Percentiles rank a stretch among this genome's conserved stretches.
Evolutionary conservation across 2,329 filamentous ascomycete species (phyloP).

Genomic region (Colletotrichum euphorbiae): DNA sequence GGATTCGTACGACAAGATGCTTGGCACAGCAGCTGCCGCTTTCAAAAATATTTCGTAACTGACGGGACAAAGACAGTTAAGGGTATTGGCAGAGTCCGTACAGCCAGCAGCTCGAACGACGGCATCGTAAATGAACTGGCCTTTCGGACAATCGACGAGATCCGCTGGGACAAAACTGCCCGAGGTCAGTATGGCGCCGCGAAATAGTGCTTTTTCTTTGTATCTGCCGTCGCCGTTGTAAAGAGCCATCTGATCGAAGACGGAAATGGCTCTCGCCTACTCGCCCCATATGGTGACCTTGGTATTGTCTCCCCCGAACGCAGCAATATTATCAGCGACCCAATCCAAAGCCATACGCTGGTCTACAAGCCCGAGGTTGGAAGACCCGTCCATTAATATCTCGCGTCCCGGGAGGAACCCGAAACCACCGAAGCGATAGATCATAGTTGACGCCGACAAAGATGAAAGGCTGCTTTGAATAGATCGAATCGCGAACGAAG

Average conservation of each 20-base stretch:
- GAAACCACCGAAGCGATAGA: constrained; percentile 79
- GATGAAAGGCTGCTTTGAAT: constrained; percentile 72
- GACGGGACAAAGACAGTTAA: constrained; percentile 73
- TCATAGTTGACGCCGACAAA: constrained; percentile 84
- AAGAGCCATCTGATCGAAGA: constrained; percentile 80
- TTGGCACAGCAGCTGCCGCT: constrained; percentile 77
- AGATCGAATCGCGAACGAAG: constrained; percentile 59
- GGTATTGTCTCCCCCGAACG: constrained; percentile 82
- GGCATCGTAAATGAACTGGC: constrained; percentile 72
- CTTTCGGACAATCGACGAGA: constrained; percentile 73
- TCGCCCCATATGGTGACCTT: constrained; percentile 86
- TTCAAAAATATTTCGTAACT: constrained; percentile 71
- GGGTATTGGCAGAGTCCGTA: constrained; percentile 63
- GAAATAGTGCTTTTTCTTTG: constrained; percentile 80
- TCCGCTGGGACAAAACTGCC: constrained; percentile 72
- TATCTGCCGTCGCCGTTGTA: constrained; percentile 80
- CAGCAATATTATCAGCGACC: constrained; percentile 80
- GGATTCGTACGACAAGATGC: constrained; percentile 74
- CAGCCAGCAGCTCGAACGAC: constrained; percentile 74
- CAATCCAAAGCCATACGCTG: constrained; percentile 79
- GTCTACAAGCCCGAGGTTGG: constrained; percentile 79
- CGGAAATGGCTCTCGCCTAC: constrained; percentile 77
- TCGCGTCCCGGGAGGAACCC: constrained; percentile 79
- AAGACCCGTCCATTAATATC: constrained; percentile 72
- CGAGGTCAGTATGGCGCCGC: constrained; percentile 82